Conservation (phyloP, 2,329 filamentous ascomycete species). For the Stromatinia cepivora region DNA sequence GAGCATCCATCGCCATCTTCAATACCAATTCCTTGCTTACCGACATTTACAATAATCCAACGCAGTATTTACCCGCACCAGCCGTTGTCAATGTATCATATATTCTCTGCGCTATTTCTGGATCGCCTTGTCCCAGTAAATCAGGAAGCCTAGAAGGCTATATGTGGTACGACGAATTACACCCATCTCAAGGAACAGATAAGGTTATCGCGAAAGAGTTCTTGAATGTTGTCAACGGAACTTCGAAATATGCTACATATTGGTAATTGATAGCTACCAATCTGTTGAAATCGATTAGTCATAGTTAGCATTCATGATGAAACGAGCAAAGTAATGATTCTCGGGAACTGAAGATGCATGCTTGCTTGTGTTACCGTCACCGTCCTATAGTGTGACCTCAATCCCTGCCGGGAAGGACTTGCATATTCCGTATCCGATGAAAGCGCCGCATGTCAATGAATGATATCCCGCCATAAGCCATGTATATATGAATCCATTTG, state of each 20-base stretch:
- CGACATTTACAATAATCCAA: slow-evolving; percentile 64
- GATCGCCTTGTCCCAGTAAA: slow-evolving; percentile 41
- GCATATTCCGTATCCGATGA: slow-evolving; percentile 8
- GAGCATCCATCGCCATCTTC: slow-evolving; percentile 63
- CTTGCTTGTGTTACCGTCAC: slow-evolving; percentile 1
- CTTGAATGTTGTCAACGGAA: slow-evolving; percentile 53
- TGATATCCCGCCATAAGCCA: not conserved
- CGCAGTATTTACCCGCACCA: slow-evolving; percentile 61
- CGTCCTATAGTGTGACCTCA: not conserved
- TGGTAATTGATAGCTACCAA: slow-evolving; percentile 29
- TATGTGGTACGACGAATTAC: slow-evolving; percentile 73
- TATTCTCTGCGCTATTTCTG: slow-evolving; percentile 50
- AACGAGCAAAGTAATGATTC: not conserved
- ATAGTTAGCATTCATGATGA: not conserved
- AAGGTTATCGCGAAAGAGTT: slow-evolving; percentile 58
- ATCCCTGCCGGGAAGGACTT: slow-evolving; percentile 2
- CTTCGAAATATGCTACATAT: slow-evolving; percentile 41
- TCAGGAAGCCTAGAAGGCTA: slow-evolving; percentile 56
- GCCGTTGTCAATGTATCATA: slow-evolving; percentile 61
- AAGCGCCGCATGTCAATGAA: slow-evolving; percentile 1
- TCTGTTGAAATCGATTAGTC: not conserved
- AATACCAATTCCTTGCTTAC: slow-evolving; percentile 65
- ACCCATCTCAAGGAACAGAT: slow-evolving; percentile 66
- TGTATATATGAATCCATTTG: no score
- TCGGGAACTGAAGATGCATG: not conserved